Evolutionary conservation across 768 basidiomycete genomes (phyloP).

Genomic region (Xerocomellus chrysenteron): DNA sequence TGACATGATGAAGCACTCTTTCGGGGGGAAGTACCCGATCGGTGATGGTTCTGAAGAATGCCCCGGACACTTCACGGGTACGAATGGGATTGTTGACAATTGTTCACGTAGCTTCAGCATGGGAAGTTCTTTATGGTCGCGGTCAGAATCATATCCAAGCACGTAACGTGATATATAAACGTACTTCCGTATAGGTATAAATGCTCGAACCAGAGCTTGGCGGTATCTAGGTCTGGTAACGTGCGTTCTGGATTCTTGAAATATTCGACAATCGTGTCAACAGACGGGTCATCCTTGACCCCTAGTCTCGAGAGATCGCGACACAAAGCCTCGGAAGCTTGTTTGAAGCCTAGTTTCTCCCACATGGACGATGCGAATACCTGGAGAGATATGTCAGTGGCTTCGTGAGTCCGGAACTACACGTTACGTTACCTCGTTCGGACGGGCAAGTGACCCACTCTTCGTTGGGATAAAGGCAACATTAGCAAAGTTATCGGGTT

Average conservation of each 20-base stretch:
- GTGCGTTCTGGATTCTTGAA: background rate
- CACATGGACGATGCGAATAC: slow-evolving; percentile 8
- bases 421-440: slow-evolving; percentile 8
- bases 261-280: background rate
- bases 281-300: slow-evolving; percentile 6
- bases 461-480: slow-evolving; percentile 17
- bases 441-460: background rate
- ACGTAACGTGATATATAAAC: background rate
- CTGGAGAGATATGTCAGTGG: background rate
- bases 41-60: background rate
- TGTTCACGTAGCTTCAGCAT: slow-evolving; percentile 1
- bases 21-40: slow-evolving; percentile 2
- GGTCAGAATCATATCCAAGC: background rate
- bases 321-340: background rate
- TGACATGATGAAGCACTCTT: slow-evolving; percentile 14
- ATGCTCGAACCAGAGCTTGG: slow-evolving; percentile 8
- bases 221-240: background rate
- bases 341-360: slow-evolving; percentile 11
- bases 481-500: slow-evolving; percentile 6
- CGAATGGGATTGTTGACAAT: slow-evolving; percentile 10
- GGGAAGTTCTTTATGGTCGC: slow-evolving; percentile 4
- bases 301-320: slow-evolving; percentile 14
- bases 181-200: slow-evolving; percentile 6
- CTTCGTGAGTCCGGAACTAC: background rate
- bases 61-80: background rate